Evolutionary conservation across 2,329 filamentous ascomycete species (phyloP).

Genomic region (Triangularia setosa): DNA sequence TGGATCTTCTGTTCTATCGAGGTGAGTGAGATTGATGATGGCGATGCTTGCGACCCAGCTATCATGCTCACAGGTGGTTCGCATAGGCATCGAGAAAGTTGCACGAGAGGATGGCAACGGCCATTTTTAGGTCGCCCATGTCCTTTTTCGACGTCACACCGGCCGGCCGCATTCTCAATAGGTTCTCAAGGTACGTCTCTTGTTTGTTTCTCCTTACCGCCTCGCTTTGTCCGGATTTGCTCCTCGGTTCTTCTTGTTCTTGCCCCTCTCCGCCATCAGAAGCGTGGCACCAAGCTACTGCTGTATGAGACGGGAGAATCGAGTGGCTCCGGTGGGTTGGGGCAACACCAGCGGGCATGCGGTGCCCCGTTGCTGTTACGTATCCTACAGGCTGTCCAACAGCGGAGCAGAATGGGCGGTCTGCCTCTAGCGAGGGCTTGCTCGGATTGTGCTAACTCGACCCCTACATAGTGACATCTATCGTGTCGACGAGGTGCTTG

Average conservation of each 20-base stretch:
- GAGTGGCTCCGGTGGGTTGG: slow-evolving; percentile 14
- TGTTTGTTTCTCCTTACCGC: not conserved
- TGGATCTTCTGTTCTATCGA: slow-evolving; percentile 99
- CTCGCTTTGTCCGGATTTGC: not conserved
- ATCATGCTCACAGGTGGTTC: slow-evolving; percentile 17
- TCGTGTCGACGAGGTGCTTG: slow-evolving; percentile 85
- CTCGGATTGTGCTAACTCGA: slow-evolving; percentile 15
- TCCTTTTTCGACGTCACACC: slow-evolving; percentile 98
- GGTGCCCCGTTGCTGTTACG: slow-evolving; percentile 14
- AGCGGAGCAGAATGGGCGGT: slow-evolving; percentile 12
- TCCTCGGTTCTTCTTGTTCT: not conserved
- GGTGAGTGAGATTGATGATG: slow-evolving; percentile 44
- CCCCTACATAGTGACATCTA: slow-evolving; percentile 62
- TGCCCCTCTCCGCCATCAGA: not conserved
- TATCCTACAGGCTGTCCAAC: slow-evolving; percentile 8
- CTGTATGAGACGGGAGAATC: slow-evolving; percentile 8
- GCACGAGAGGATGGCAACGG: slow-evolving; percentile 94
- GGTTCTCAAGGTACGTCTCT: slow-evolving; percentile 75
- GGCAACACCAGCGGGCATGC: slow-evolving; percentile 12
- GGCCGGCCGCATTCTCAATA: slow-evolving; percentile 90
- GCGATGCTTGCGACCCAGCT: slow-evolving; percentile 7
- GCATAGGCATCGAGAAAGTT: slow-evolving; percentile 82
- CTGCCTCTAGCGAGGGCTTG: slow-evolving; percentile 3
- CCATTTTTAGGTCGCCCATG: slow-evolving; percentile 97
- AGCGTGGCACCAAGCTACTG: slow-evolving; percentile 19